Conservation (phyloP, 73 alveolate genomes). For the Tetrahymena malaccensis region DNA sequence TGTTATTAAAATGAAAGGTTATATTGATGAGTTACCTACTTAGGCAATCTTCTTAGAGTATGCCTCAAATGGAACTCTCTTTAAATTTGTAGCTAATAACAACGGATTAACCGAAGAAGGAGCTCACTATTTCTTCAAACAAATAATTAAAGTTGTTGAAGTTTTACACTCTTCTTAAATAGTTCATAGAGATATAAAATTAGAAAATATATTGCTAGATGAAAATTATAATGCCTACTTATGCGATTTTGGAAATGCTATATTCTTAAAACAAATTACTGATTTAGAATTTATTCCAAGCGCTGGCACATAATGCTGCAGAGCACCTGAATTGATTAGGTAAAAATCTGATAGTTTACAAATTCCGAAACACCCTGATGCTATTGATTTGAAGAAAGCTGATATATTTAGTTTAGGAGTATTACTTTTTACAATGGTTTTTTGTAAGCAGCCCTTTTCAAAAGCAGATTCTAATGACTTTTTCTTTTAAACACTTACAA, state of each 20-base stretch:
- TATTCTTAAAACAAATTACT: neutral
- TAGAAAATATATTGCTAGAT: slow-evolving; percentile 76
- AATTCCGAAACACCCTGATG: neutral
- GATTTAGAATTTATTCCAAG: neutral
- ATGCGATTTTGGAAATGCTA: neutral
- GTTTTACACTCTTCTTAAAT: slow-evolving; percentile 63
- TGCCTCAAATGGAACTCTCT: neutral
- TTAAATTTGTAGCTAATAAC: neutral
- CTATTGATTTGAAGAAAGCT: neutral
- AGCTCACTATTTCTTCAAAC: slow-evolving; percentile 58
- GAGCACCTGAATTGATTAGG: neutral
- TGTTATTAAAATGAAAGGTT: neutral
- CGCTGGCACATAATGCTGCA: neutral
- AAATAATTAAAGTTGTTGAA: slow-evolving; percentile 62
- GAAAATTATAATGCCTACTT: neutral
- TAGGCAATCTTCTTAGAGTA: neutral
- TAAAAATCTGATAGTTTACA: neutral
- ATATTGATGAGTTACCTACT: neutral
- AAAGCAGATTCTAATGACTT: neutral
- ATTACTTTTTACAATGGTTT: neutral
- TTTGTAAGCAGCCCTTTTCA: neutral
- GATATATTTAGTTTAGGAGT: neutral
- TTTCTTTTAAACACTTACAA: neutral
- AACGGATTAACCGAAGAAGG: slow-evolving; percentile 50
- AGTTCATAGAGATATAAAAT: slow-evolving; percentile 83